Evolutionary conservation across 345 rosid species (phyloP), one percentile per base, ranked within the genome.

Genomic region (Gossypium arboreum): DNA sequence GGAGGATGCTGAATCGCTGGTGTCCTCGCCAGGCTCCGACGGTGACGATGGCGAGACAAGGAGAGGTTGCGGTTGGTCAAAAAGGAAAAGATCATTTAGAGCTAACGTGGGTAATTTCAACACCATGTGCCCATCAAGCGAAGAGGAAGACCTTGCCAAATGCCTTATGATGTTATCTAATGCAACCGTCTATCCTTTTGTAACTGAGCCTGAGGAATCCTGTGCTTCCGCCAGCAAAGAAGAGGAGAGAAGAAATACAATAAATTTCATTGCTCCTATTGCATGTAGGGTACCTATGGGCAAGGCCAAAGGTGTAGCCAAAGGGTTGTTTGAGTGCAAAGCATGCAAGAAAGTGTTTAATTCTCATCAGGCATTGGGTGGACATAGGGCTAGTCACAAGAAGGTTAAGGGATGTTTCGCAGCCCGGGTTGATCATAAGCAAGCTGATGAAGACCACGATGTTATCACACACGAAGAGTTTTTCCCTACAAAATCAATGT

Each of bases 331-430:
- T 29, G 98, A 95, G 54, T 95, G 99, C 83, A 91, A 91, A 81
- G 97, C 98, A 8, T 95, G 99, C 82, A 95, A 95, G 85, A 95
- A 95, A 80, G 97, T 93, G 73, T 95, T 95, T 81, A 86, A 89
- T 81, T 95, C 99, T 34, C 99, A 95, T 76, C 98, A 95, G 84
- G 99, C 98, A 9, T 81, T 95, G 72, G 99, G 99, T 2, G 99
- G 99, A 55, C 99, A 95, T 76, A 85, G 99, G 83, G 99, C 98
- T 9, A 95, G 99, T 84, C 99, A 95, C 85, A 93, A 95, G 87
- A 95, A 95, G 70, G 98, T 95, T 47, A 95, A 91, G 77, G 98
- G 98, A 27, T 95, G 99, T 67, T 95, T 90, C 77, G 99, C 99
- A 12, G 90, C 97, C 0, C 76, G 89, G 76, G 75, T 84, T 27